Conservation (phyloP, 768 basidiomycete genomes). For the Leccinum olivaceopallidum region DNA sequence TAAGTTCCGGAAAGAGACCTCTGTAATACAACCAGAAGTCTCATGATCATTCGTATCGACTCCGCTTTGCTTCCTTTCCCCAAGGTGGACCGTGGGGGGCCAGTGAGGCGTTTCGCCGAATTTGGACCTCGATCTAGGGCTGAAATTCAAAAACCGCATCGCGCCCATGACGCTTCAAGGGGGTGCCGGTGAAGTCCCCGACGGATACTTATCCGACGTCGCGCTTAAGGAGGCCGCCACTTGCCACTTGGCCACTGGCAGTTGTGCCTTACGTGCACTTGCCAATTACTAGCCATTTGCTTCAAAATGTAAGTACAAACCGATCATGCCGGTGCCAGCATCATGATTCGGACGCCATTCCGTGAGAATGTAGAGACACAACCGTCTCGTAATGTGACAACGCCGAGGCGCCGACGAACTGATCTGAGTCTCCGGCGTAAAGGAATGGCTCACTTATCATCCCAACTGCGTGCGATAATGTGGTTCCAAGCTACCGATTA, state of each 20-base stretch:
- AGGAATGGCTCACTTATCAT: background rate
- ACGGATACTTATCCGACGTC: slow-evolving; percentile 2
- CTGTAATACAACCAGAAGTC: background rate
- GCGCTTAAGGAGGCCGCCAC: background rate
- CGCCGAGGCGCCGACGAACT: background rate
- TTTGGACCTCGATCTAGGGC: background rate
- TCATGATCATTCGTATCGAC: background rate
- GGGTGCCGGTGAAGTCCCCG: background rate
- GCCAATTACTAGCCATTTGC: background rate
- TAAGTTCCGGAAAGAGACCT: background rate
- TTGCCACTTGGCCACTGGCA: background rate
- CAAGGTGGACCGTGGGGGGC: background rate
- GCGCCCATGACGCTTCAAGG: background rate
- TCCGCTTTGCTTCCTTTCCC: background rate
- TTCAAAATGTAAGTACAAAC: background rate
- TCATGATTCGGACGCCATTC: background rate
- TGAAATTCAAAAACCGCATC: background rate
- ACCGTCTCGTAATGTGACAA: background rate
- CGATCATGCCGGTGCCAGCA: background rate
- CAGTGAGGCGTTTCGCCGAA: background rate
- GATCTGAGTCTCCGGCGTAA: too few species aligned
- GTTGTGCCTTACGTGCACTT: background rate
- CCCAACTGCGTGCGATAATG: background rate
- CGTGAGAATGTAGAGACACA: background rate
- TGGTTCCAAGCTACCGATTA: background rate